Conservation (phyloP, 2,329 filamentous ascomycete genomes). For the Alternaria sp. region DNA sequence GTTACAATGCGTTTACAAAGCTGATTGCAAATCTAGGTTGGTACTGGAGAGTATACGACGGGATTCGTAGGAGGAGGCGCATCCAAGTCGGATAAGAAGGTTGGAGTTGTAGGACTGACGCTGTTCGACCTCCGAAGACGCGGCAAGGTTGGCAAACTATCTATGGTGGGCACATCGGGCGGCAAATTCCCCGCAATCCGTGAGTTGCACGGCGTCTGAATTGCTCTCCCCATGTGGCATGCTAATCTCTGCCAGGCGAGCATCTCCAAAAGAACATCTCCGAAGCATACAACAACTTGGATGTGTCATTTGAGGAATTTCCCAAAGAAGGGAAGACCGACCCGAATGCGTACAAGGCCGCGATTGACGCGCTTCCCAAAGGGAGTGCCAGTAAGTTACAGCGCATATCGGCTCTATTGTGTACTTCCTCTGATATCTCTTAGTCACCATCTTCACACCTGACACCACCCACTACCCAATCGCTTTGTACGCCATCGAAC, state of each 20-base stretch:
- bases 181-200: constrained; percentile 91
- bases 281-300: constrained; percentile 85
- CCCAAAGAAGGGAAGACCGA: constrained; percentile 77
- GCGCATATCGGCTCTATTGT: background rate
- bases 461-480: constrained; percentile 94
- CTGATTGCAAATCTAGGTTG: constrained; percentile 62
- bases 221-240: background rate
- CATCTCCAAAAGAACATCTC: constrained; percentile 89
- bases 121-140: constrained; percentile 87
- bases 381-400: constrained; percentile 72
- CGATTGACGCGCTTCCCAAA: constrained; percentile 81
- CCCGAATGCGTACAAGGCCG: constrained; percentile 83
- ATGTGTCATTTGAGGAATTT: constrained; percentile 85
- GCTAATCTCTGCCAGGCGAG: constrained; percentile 64
- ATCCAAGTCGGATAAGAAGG: constrained; percentile 92
- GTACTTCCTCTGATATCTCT: background rate
- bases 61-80: constrained; percentile 86
- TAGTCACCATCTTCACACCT: constrained; percentile 90
- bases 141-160: constrained; percentile 84
- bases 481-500: constrained; percentile 88
- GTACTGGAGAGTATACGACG: constrained; percentile 96
- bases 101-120: constrained; percentile 89
- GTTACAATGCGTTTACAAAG: background rate
- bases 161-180: constrained; percentile 90
- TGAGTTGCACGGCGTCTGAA: constrained; percentile 54